Percentiles rank a stretch among this genome's conserved stretches.
phyloP scores from a whole-genome alignment of 306 rosid genomes.

The Prunus armeniaca region DNA sequence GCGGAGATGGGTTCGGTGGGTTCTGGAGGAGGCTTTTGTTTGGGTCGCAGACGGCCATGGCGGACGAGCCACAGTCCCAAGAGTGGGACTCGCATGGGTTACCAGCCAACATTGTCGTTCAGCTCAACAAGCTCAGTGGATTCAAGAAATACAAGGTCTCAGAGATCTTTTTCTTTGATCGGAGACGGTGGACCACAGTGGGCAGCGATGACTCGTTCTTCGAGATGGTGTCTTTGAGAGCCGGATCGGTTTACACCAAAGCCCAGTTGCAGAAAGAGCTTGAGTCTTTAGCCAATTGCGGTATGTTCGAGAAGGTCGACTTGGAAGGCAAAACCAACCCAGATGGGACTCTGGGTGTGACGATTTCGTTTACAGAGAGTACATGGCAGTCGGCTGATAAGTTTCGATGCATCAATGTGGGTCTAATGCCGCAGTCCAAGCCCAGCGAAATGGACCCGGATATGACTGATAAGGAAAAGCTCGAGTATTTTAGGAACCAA shows the following conservation, averaged over 20 bases:
- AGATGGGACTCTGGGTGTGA: constrained; percentile 66
- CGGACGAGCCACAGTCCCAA: constrained; percentile 60
- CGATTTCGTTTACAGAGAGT: constrained; percentile 71
- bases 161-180: constrained; percentile 74
- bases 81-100: constrained; percentile 91
- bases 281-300: constrained; percentile 72
- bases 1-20: constrained; percentile 45
- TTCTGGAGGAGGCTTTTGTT: constrained; percentile 60
- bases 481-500: constrained; percentile 63
- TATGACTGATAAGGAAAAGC: constrained; percentile 91
- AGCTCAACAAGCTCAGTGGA: constrained; percentile 76
- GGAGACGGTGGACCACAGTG: constrained; percentile 40
- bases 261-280: constrained; percentile 90
- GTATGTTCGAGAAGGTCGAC: constrained; percentile 97
- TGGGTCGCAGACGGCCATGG: constrained; percentile 47
- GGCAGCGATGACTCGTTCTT: constrained; percentile 83
- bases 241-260: constrained; percentile 76
- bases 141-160: constrained; percentile 85
- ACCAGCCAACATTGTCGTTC: constrained; percentile 80
- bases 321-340: constrained; percentile 88
- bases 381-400: constrained; percentile 86
- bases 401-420: constrained; percentile 90
- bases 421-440: constrained; percentile 75
- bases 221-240: constrained; percentile 83
- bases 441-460: constrained; percentile 83